Percentiles rank a stretch among this genome's conserved stretches.
Conservation (phyloP, 2,329 filamentous ascomycete species). For the Amauroascus niger region DNA sequence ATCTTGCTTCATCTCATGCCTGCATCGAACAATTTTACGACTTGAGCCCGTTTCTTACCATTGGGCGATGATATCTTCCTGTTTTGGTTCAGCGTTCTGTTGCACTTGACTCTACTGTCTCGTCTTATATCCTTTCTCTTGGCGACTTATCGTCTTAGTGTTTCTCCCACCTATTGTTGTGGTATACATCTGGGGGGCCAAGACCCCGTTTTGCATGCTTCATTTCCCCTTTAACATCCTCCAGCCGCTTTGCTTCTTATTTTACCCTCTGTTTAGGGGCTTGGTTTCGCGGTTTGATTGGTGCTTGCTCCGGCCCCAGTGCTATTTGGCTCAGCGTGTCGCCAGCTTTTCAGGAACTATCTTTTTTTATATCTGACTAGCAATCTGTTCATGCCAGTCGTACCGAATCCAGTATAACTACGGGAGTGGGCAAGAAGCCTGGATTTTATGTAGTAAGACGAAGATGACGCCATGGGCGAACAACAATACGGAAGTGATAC, state of each 20-base stretch:
- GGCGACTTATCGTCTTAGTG: too few species aligned
- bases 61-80: not conserved
- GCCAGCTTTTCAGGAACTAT: conserved; percentile 6
- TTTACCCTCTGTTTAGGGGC: not conserved
- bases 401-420: too few species aligned
- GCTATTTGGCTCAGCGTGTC: not conserved
- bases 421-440: too few species aligned
- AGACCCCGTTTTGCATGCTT: not conserved
- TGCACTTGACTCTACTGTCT: not conserved
- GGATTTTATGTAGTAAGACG: too few species aligned
- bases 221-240: not conserved
- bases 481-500: not conserved
- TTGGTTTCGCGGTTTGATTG: not conserved
- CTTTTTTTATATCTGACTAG: not conserved
- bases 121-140: not conserved
- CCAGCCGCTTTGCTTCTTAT: not conserved
- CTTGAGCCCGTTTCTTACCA: not conserved
- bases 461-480: not conserved
- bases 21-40: not conserved
- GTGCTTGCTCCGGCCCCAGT: too few species aligned
- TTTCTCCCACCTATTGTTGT: not conserved
- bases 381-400: not conserved
- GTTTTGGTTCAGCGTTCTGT: not conserved
- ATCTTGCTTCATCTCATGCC: not conserved
- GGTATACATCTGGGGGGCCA: not conserved